phyloP scores from a whole-genome alignment of 345 rosid genomes.

The Citrus reticulata region DNA sequence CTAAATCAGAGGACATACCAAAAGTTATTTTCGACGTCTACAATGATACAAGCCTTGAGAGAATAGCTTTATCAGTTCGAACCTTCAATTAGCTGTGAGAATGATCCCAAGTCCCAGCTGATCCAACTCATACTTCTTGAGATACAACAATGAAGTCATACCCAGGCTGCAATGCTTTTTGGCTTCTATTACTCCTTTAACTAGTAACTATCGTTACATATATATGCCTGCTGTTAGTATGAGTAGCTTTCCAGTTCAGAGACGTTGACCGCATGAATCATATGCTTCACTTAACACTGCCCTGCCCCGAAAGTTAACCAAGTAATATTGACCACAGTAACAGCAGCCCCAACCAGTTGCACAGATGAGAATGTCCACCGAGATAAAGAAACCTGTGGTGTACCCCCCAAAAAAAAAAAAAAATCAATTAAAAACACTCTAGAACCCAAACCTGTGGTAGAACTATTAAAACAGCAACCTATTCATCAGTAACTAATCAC shows the following conservation, averaged over 20 bases:
- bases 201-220: neutral
- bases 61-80: neutral
- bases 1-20: neutral
- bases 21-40: neutral
- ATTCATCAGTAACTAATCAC: neutral
- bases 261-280: neutral
- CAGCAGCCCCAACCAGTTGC: constrained; percentile 71
- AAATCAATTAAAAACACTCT: neutral
- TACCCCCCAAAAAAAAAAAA: neutral
- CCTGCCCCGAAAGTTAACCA: constrained; percentile 59
- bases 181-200: neutral
- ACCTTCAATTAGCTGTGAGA: neutral
- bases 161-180: neutral
- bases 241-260: neutral
- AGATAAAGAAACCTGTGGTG: constrained; percentile 65
- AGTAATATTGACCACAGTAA: constrained; percentile 72
- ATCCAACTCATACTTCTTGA: neutral
- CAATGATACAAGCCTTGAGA: neutral
- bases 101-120: neutral
- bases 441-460: neutral
- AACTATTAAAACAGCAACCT: neutral
- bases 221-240: neutral
- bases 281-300: constrained; percentile 27
- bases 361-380: constrained; percentile 65
- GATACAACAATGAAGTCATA: neutral